Conservation (phyloP, 805 yeast species). For the Sugiyamaella smithiae region DNA sequence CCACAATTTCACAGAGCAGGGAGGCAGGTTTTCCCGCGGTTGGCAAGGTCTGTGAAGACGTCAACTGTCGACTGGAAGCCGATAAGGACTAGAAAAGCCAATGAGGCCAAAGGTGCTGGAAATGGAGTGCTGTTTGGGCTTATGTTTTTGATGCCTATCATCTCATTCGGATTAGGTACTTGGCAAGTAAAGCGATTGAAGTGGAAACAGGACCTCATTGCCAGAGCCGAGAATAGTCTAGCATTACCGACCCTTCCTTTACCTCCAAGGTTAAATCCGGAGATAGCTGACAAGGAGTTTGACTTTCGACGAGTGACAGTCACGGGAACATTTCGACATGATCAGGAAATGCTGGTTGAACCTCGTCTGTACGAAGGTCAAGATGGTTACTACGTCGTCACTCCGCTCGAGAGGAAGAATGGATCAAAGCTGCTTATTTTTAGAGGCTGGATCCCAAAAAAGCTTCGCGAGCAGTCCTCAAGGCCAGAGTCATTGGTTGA, state of each 20-base stretch:
- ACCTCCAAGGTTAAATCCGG: constrained; percentile 57
- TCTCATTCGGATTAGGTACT: constrained; percentile 80
- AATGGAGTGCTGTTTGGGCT: constrained; percentile 39
- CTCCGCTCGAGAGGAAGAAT: constrained; percentile 78
- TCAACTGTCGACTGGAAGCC: constrained; percentile 78
- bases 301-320: constrained; percentile 79
- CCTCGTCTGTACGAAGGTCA: constrained; percentile 73
- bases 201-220: constrained; percentile 86
- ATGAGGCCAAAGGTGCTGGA: constrained; percentile 13
- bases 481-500: constrained; percentile 68
- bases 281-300: constrained; percentile 56
- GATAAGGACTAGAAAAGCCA: constrained; percentile 44
- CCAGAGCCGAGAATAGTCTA: constrained; percentile 77
- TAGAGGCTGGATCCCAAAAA: constrained; percentile 87
- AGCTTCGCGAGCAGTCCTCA: constrained; percentile 49
- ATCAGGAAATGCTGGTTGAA: constrained; percentile 86
- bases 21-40: too few species aligned
- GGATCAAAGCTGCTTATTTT: constrained; percentile 78
- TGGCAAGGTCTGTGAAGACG: constrained; percentile 17
- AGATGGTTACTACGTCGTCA: constrained; percentile 74
- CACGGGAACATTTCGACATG: constrained; percentile 76
- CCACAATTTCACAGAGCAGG: too few species aligned
- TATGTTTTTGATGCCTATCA: constrained; percentile 70
- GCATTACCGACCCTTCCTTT: constrained; percentile 69
- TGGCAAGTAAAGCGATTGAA: constrained; percentile 87